Conservation (phyloP, 139 green algal species). For the Nannochloris sp. region DNA sequence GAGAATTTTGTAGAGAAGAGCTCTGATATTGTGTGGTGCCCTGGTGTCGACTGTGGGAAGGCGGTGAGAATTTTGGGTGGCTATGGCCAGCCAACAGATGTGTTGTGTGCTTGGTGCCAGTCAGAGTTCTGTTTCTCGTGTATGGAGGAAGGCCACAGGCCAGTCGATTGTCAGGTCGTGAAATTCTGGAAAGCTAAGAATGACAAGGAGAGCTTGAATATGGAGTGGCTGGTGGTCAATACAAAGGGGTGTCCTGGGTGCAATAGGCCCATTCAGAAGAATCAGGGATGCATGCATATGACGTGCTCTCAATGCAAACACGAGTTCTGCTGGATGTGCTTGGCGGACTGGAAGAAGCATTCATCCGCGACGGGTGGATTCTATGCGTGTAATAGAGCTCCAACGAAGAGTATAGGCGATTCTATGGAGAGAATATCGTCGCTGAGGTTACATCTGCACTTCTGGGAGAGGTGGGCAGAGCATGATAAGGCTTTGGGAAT, state of each 20-base stretch:
- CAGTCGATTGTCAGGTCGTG: slow-evolving; percentile 58
- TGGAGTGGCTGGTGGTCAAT: slow-evolving; percentile 73
- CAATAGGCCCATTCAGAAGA: slow-evolving; percentile 78
- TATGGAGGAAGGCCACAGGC: slow-evolving; percentile 69
- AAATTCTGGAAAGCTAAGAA: slow-evolving; percentile 64
- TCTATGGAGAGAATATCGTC: slow-evolving; percentile 81
- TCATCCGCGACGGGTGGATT: slow-evolving; percentile 92
- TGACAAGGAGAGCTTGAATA: slow-evolving; percentile 70
- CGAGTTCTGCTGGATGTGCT: slow-evolving; percentile 64
- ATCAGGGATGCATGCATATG: slow-evolving; percentile 87
- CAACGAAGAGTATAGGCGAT: slow-evolving; percentile 61
- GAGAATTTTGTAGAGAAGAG: slow-evolving; percentile 85
- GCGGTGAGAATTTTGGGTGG: slow-evolving; percentile 54
- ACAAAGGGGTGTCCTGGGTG: slow-evolving; percentile 77
- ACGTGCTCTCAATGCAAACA: slow-evolving; percentile 59
- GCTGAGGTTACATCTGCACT: slow-evolving; percentile 77
- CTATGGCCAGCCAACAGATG: slow-evolving; percentile 35
- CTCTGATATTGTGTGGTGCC: slow-evolving; percentile 71
- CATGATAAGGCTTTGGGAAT: slow-evolving; percentile 41
- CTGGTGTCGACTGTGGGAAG: slow-evolving; percentile 52
- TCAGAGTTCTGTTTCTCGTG: slow-evolving; percentile 65
- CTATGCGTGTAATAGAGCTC: slow-evolving; percentile 48
- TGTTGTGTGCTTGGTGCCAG: slow-evolving; percentile 56
- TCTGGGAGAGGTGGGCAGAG: slow-evolving; percentile 76
- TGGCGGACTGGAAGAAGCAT: slow-evolving; percentile 80